phyloP scores from a whole-genome alignment of 345 rosid genomes.

The Dipteronia dyeriana region DNA sequence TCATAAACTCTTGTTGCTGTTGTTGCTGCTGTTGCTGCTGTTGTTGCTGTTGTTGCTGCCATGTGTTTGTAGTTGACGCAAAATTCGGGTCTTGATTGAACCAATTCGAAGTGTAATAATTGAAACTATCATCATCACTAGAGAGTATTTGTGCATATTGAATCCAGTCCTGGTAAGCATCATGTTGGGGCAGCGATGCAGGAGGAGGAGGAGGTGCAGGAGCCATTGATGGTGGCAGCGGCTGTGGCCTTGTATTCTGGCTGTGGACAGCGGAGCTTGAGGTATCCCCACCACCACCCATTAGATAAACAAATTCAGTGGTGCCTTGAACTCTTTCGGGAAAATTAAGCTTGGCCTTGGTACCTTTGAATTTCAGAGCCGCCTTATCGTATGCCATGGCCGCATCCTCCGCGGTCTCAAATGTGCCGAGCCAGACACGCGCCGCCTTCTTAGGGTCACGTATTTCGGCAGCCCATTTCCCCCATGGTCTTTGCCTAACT shows the following conservation, averaged over 20 bases:
- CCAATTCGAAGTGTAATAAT: constrained; percentile 58
- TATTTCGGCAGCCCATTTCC: constrained; percentile 97
- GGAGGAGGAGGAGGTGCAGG: constrained; percentile 22
- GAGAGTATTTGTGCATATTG: constrained; percentile 82
- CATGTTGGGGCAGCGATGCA: constrained; percentile 26
- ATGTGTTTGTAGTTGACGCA: constrained; percentile 27
- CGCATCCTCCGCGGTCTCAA: constrained; percentile 85
- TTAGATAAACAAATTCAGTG: constrained; percentile 29
- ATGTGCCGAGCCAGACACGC: constrained; percentile 93
- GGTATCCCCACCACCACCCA: constrained; percentile 13
- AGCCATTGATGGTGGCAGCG: background rate
- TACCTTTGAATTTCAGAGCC: constrained; percentile 91
- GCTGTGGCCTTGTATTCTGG: constrained; percentile 14
- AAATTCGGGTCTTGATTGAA: constrained; percentile 39
- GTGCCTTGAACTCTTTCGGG: constrained; percentile 75
- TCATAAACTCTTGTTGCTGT: constrained; percentile 23
- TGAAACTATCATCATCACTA: constrained; percentile 61
- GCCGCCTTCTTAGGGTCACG: constrained; percentile 79
- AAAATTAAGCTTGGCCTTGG: constrained; percentile 89
- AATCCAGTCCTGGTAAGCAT: constrained; percentile 58
- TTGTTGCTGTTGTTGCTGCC: constrained; percentile 21
- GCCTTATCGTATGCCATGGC: constrained; percentile 89
- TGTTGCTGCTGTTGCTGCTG: constrained; percentile 20
- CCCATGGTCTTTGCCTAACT: constrained; percentile 97
- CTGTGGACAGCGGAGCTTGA: constrained; percentile 10